Percentiles rank a stretch among this genome's conserved stretches.
phyloP scores from a whole-genome alignment of 179 eudicot species.

The Beta lomatogona region DNA sequence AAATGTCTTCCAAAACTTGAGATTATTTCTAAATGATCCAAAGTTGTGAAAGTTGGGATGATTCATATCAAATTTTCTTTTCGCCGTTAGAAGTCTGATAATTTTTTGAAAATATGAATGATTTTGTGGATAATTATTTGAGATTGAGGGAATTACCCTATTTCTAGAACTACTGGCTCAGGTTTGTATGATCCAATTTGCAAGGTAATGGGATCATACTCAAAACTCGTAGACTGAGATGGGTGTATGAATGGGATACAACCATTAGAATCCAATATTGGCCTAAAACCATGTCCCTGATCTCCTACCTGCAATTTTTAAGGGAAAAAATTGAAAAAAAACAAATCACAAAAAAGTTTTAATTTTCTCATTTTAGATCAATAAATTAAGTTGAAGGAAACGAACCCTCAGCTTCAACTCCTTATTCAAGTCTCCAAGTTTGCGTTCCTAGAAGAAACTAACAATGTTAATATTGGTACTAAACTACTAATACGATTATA shows the following conservation, averaged over 20 bases:
- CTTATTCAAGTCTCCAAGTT: conserved; percentile 88
- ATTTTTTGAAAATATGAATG: too few relatives aligned
- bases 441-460: conserved; percentile 61
- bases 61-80: neutral
- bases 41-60: too few relatives aligned
- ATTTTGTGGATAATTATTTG: neutral
- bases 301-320: conserved; percentile 31
- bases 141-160: conserved; percentile 30
- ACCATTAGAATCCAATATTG: conserved; percentile 35
- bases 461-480: neutral
- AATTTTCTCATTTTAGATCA: neutral
- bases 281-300: conserved; percentile 44
- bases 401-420: conserved; percentile 83
- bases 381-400: conserved; percentile 23
- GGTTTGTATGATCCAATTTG: conserved; percentile 58
- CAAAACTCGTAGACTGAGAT: conserved; percentile 26
- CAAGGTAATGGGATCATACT: conserved; percentile 48
- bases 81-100: neutral
- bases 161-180: conserved; percentile 40
- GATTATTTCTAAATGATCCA: too few relatives aligned
- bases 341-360: neutral
- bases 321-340: neutral
- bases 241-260: conserved; percentile 37
- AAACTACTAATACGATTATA: neutral
- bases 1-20: too few relatives aligned